phyloP scores from a whole-genome alignment of 148 eudicot species.

The Persicaria tinctoria region DNA sequence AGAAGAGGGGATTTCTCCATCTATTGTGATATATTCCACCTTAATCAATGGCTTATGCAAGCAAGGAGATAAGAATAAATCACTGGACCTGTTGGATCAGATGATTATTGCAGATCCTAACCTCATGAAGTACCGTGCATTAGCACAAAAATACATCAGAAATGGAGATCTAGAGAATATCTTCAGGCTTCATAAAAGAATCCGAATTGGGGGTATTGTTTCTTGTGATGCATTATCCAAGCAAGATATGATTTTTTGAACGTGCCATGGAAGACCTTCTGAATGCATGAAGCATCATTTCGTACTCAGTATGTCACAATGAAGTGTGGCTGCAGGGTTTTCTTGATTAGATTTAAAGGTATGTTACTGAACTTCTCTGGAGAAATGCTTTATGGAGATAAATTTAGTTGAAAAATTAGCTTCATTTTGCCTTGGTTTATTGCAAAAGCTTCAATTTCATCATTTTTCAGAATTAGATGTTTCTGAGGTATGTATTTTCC shows the following conservation, averaged over 20 bases:
- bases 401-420: background rate
- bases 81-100: conserved; percentile 33
- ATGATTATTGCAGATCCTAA: conserved; percentile 21
- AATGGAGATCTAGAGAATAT: conserved; percentile 20
- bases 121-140: conserved; percentile 16
- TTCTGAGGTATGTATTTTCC: background rate
- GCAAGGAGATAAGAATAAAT: conserved; percentile 31
- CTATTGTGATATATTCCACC: conserved; percentile 34
- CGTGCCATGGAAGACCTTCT: background rate
- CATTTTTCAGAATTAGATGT: background rate
- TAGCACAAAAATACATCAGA: conserved; percentile 18
- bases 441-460: background rate
- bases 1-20: conserved; percentile 48
- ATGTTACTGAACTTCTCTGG: background rate
- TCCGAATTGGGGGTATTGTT: conserved; percentile 15
- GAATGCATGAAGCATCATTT: background rate
- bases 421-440: background rate
- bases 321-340: background rate
- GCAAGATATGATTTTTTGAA: background rate
- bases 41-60: conserved; percentile 32
- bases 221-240: background rate
- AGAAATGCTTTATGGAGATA: background rate
- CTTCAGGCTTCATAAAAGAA: conserved; percentile 16
- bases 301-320: no score
- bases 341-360: background rate